Conservation (phyloP, 1,284 basidiomycete species). For the Pulveroboletus sp. region DNA sequence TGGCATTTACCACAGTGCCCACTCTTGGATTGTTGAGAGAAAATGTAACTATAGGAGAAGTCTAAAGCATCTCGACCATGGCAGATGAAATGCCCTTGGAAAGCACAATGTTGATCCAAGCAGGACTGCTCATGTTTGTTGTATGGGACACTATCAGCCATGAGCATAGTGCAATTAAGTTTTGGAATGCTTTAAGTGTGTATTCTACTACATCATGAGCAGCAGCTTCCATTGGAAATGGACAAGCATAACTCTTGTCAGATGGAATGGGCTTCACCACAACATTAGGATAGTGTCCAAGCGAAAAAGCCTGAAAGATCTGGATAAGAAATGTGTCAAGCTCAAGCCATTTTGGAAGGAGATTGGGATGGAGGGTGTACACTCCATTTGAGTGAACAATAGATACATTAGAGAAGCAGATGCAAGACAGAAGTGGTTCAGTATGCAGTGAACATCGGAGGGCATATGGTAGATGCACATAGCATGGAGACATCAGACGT, state of each 20-base stretch:
- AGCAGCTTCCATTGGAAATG: not conserved
- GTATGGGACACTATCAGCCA: not conserved
- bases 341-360: not conserved
- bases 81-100: not conserved
- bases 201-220: not conserved
- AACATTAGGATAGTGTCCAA: not conserved
- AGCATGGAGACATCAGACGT: not conserved
- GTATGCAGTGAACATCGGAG: not conserved
- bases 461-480: not conserved
- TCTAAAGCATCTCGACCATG: not conserved
- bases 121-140: not conserved
- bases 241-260: not conserved
- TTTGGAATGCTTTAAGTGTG: not conserved
- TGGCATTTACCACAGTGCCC: not conserved
- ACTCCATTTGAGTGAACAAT: not conserved
- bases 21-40: not conserved
- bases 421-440: not conserved
- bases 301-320: not conserved
- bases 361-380: not conserved
- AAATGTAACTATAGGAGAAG: not conserved
- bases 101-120: not conserved
- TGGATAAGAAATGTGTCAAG: not conserved
- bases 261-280: not conserved
- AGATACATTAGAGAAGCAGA: not conserved
- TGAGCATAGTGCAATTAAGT: not conserved